These are phyloP conservation scores for Posidonia oceanica DNA, from an alignment of 116 monocot species.

Conservation along the genomic window DNA sequence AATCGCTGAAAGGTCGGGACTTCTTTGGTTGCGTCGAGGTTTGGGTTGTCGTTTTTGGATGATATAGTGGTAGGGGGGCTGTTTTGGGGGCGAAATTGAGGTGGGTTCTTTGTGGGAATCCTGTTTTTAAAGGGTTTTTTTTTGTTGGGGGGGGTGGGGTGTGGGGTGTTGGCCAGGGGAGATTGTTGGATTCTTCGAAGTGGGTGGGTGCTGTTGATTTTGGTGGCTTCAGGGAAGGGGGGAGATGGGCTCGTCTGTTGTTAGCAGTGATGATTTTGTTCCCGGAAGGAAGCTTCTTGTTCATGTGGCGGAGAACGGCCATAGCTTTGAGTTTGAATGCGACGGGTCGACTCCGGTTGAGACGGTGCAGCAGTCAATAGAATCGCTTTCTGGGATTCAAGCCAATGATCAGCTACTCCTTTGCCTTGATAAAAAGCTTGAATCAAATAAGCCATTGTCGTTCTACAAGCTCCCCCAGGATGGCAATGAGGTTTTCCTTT, in stretches of 20 bases:
- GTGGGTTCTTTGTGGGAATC: too few species aligned
- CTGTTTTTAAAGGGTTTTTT: not conserved
- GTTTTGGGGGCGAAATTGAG: too few species aligned
- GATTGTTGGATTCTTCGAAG: conserved; percentile 9
- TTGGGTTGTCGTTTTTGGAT: not conserved
- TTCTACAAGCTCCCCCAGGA: conserved; percentile 87
- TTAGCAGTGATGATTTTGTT: conserved; percentile 27
- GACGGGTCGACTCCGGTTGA: conserved; percentile 64
- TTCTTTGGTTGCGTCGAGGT: not conserved
- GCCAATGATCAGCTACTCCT: conserved; percentile 61
- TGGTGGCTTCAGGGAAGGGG: not conserved
- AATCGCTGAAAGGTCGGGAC: not conserved
- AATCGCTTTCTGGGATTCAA: conserved; percentile 39
- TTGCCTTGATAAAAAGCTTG: conserved; percentile 51
- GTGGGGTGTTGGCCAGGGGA: not conserved
- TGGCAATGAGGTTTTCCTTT: conserved; percentile 71
- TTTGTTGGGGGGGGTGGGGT: too few species aligned
- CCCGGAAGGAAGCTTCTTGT: conserved; percentile 69
- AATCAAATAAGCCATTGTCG: conserved; percentile 45
- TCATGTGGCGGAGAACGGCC: conserved; percentile 81
- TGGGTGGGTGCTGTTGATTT: conserved; percentile 1
- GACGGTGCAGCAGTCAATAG: conserved; percentile 49
- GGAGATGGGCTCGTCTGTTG: conserved; percentile 63
- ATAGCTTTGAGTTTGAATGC: conserved; percentile 85
- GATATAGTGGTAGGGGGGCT: not conserved